Percentiles rank a stretch among this genome's conserved stretches.
These are phyloP conservation scores for Jatropha podagrica DNA, from an alignment of 441 rosid species.

Conservation along the genomic window DNA sequence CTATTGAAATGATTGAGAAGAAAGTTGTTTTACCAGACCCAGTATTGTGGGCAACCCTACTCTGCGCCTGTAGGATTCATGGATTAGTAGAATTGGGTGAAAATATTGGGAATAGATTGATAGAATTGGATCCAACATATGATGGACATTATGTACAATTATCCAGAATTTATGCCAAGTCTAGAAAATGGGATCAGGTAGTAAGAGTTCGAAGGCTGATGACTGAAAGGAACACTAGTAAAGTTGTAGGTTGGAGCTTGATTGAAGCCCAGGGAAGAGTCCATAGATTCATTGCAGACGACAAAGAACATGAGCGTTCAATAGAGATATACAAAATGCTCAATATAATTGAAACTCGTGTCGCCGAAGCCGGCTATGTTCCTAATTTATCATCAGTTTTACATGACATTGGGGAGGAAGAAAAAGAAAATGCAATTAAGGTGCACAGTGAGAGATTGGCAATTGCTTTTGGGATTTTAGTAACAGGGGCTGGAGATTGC, in stretches of 20 bases:
- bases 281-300: constrained; percentile 29
- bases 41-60: constrained; percentile 56
- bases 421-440: constrained; percentile 30
- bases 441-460: constrained; percentile 38
- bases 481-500: constrained; percentile 16
- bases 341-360: constrained; percentile 27
- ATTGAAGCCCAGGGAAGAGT: constrained; percentile 29
- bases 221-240: constrained; percentile 22
- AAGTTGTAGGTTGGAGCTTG: constrained; percentile 30
- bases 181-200: constrained; percentile 28
- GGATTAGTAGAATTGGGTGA: constrained; percentile 51
- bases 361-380: constrained; percentile 30
- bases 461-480: constrained; percentile 34
- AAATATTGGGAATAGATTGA: constrained; percentile 39
- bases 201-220: constrained; percentile 22
- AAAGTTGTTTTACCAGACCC: constrained; percentile 33
- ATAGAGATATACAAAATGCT: constrained; percentile 30
- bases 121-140: constrained; percentile 45
- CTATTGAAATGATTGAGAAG: constrained; percentile 37
- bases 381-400: constrained; percentile 27
- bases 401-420: constrained; percentile 40
- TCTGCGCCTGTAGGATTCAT: constrained; percentile 58
- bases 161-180: constrained; percentile 34
- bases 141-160: constrained; percentile 60
- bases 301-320: constrained; percentile 23